phyloP scores from a whole-genome alignment of 2,329 filamentous ascomycete species.

The Beauveria sp. region DNA sequence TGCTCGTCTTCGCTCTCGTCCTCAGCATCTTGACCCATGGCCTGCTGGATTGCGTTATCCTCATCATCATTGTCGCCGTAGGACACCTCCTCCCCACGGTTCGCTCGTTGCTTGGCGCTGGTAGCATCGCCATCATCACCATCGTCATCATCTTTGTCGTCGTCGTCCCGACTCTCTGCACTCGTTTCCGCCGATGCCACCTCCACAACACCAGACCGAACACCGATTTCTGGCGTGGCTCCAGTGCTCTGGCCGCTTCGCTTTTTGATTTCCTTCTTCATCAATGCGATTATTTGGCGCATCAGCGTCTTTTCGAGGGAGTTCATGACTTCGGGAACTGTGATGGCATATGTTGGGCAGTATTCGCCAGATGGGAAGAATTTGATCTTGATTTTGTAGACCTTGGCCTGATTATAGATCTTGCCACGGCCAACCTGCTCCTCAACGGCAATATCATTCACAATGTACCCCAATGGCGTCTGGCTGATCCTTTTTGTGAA shows the following conservation, averaged over 20 bases:
- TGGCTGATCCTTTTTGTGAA: conserved; percentile 92
- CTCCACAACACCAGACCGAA: conserved; percentile 45
- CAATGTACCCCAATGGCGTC: conserved; percentile 72
- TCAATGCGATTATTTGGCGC: conserved; percentile 59
- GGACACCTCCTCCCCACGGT: conserved; percentile 73
- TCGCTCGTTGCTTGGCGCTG: conserved; percentile 64
- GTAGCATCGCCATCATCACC: conserved; percentile 75
- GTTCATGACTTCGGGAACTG: conserved; percentile 64
- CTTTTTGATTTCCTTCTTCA: conserved; percentile 77
- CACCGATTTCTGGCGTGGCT: conserved; percentile 67
- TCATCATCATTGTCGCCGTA: conserved; percentile 93
- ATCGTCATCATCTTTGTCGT: conserved; percentile 57
- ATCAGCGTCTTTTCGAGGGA: conserved; percentile 78
- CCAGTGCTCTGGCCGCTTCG: conserved; percentile 50
- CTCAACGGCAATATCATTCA: conserved; percentile 72
- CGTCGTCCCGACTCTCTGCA: conserved; percentile 16
- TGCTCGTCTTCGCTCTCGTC: conserved; percentile 44
- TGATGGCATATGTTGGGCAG: conserved; percentile 75
- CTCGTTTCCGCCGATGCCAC: conserved; percentile 25
- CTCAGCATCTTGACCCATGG: conserved; percentile 51
- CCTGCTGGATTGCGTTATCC: conserved; percentile 65
- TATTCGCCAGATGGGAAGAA: conserved; percentile 87
- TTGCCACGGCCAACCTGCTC: conserved; percentile 71
- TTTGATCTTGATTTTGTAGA: conserved; percentile 72
- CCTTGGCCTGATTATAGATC: conserved; percentile 65